Evolutionary conservation across 2,329 filamentous ascomycete genomes (phyloP), one percentile per base, ranked within the genome.

Genomic region (Venturia carpophila): DNA sequence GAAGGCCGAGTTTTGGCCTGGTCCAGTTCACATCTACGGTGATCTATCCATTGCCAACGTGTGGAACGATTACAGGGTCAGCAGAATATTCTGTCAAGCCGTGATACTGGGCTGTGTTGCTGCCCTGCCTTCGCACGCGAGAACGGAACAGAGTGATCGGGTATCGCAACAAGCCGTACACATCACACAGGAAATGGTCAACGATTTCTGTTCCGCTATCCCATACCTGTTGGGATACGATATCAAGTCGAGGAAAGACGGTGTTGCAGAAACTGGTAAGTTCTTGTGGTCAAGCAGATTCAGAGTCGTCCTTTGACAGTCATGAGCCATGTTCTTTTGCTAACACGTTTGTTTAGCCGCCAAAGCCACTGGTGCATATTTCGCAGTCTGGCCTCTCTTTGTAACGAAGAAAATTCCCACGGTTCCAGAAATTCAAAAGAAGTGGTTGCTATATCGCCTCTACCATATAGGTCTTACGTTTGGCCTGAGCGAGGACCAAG

Each of bases 51-150:
- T 76, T 11, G 75, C 75, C 1, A 75, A 73, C 60, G 74, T 77
- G 66, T 70, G 75, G 63, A 77, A 78, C 62, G 75, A 78, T 64
- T 76, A 78, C 67, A 72, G 76, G 10, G 72, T 77, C 10, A 75
- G 73, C 49, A 71, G 76, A 2, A 75, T 77, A 58, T 77, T 76
- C 68, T 77, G 75, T 63, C 71, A 75, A 43, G 68, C 73, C 13
- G 74, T 77, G 52, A 74, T 77, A 55, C 70, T 77, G 63, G 72
- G 71, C 3, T 77, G 75, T 66, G 66, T 72, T 1, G 69, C 69
- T 1, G 42, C 60, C 19, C 56, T 58, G 37, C 55, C 62, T n/a
- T 21, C 21, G 17, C 62, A 64, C 7, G 41, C 60, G 34, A 45
- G 62, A 37, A 42, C 47, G n/a, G 47, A 45, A 1, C 47, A 65